Conservation (phyloP, 768 basidiomycete species). For the Hortiboletus flavorubellus region DNA sequence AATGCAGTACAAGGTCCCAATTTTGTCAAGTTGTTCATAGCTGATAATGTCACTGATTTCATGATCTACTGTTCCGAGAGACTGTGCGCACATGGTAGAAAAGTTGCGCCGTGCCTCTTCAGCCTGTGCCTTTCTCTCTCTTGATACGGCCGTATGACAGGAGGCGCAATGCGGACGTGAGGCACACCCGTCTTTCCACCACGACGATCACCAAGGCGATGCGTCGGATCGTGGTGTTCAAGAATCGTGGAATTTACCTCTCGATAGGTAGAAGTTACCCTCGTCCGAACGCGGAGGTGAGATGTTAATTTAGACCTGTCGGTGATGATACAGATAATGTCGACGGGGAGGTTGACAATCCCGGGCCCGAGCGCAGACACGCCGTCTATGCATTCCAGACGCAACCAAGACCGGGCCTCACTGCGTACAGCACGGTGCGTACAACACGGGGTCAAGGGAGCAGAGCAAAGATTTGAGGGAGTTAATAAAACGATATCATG, state of each 20-base stretch:
- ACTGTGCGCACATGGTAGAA: too few relatives aligned
- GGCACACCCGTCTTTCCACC: neutral
- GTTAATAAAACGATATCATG: too few relatives aligned
- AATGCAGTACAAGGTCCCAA: neutral
- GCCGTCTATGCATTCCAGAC: too few relatives aligned
- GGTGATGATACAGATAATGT: too few relatives aligned
- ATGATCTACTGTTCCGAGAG: slow-evolving; percentile 1
- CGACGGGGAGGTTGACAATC: neutral
- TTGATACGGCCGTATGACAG: neutral
- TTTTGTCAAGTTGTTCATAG: neutral
- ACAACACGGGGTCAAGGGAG: too few relatives aligned
- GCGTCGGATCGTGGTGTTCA: neutral
- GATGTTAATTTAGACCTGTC: neutral
- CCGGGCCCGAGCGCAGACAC: too few relatives aligned
- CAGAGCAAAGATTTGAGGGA: neutral
- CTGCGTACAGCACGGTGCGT: too few relatives aligned
- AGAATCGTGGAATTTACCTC: neutral
- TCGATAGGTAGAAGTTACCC: neutral
- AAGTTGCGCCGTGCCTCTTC: too few relatives aligned
- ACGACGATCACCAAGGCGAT: neutral
- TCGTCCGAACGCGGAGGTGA: neutral
- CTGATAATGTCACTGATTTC: neutral
- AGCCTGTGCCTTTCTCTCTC: neutral
- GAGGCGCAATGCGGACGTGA: neutral
- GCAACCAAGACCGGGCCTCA: too few relatives aligned